Evolutionary conservation across 768 basidiomycete genomes (phyloP), one percentile per base, ranked within the genome.

Genomic region (Termitomyces sp.): DNA sequence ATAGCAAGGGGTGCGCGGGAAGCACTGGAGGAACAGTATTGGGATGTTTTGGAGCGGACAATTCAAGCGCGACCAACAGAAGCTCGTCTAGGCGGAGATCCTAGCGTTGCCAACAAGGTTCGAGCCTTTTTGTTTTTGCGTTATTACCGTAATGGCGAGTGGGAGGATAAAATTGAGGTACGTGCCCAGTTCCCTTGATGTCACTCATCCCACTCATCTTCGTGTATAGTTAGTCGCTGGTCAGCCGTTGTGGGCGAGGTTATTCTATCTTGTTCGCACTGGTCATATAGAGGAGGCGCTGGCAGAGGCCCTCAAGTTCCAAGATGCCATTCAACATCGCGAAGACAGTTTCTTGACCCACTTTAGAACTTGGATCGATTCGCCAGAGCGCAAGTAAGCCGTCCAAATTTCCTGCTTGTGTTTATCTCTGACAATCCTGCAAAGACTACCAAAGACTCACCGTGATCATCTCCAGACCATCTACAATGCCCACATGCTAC

Each of bases 231-330:
- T 94, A 58, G 84, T 96, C 24, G 86, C 89, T 56, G 90, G 90
- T 10, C 88, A 90, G 65, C 92, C 94, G 1, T 64, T 98, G 13
- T 99, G 94, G 94, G 96, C 95, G 10, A 87, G 92, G 57, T 68
- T 95, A n/a, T 98, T 92, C 73, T 95, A 89, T 73, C 82, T 99
- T 16, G 78, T 99, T 10, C 85, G 96, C 26, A 88, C 88, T 1
- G 96, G 96, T 0, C 87, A 94, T 68, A 68, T 78, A 6, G 77
- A 82, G 40, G 95, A 98, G 59, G 94, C 95, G 0, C 74, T 96
- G 28, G 80, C 82, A 6, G 88, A 95, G 60, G 87, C 92, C 0
- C 59, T 83, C 14, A 79, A 82, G 28, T 84, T 83, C 66, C 88
- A 92, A 63, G 75, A 82, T 48, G 85, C 83, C 3, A 84, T 88